Percentiles rank a stretch among this genome's conserved stretches.
phyloP scores from a whole-genome alignment of 2,329 filamentous ascomycete species.

The Hansfordia pulvinata region DNA sequence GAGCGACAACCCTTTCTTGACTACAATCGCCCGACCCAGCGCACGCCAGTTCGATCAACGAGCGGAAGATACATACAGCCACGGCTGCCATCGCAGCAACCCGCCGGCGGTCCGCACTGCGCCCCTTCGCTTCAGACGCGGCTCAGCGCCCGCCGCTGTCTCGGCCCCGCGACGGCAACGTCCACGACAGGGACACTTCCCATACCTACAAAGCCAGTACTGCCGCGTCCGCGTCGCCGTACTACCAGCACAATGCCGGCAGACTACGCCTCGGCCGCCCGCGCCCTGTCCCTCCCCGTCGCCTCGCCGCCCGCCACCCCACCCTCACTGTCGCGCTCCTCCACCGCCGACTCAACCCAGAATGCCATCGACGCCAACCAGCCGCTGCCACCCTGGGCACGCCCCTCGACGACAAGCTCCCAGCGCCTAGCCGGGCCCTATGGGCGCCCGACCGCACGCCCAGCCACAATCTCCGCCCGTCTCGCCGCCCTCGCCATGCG shows the following conservation, averaged over 20 bases:
- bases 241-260: conserved; percentile 27
- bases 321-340: conserved; percentile 14
- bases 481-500: conserved; percentile 23
- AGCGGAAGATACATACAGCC: too few relatives aligned
- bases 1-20: too few relatives aligned
- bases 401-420: conserved; percentile 10
- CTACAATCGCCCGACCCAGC: too few relatives aligned
- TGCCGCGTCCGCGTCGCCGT: conserved; percentile 1
- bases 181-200: too few relatives aligned
- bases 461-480: conserved; percentile 11
- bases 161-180: too few relatives aligned
- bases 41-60: too few relatives aligned
- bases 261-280: conserved; percentile 35
- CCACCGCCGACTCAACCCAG: conserved; percentile 23
- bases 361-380: conserved; percentile 25
- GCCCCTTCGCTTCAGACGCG: too few relatives aligned
- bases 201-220: conserved; percentile 3
- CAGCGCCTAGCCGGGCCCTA: conserved; percentile 29
- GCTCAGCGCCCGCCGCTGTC: too few relatives aligned
- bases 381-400: neutral
- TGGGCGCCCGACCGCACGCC: conserved; percentile 12
- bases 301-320: conserved; percentile 16
- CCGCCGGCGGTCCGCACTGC: too few relatives aligned
- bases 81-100: too few relatives aligned
- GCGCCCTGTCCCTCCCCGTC: conserved; percentile 31